Base-by-base conservation (phyloP, 768 basidiomycete species). In the Lentinula edodes region DNA sequence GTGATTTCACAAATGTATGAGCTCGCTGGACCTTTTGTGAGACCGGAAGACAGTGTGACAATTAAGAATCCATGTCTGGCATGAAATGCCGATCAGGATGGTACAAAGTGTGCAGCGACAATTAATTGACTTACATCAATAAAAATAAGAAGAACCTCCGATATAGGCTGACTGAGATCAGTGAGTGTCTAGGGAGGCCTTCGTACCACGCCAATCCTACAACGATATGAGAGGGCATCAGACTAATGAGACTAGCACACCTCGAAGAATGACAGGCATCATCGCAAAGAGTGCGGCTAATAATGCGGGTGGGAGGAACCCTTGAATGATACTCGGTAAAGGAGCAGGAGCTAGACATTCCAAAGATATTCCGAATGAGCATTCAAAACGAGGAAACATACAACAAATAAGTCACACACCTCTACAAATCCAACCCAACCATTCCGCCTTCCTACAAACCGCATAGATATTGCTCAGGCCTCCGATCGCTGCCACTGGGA, bases 121-220 rank as follows among this genome's bases (percentile, higher is more conserved):
- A 7, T 20, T 12, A 18, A 23, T 3, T 48, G 18, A 66, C 78
- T 73, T 66, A 80, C 76, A 88, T 76, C 53, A 87, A 73, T 32
- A 88, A 76, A 73, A 89, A 88, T 62, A 87, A 66, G 70, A 84
- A 88, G 70, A 83, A 90, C n/a, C 90, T 79, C 10, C 80, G 81
- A 76, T 89, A 90, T 34, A 91, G 80, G 68, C 84, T 85, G 61
- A 88, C 75, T 50, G 87, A 86, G n/a, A 91, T 82, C 20, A 84
- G 74, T 0, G 86, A 87, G 62, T 82, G 83, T 42, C 84, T 79
- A 0, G 89, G 88, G 52, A 88, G 87, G 51, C 88, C 87, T 69
- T 90, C 84, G 65, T 87, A 86, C 75, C 82, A 83, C 18, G 88
- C 85, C 12, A 89, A 72, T 15, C 71, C 87, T 74, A 56, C 18